Evolutionary conservation across 208 protist species (phyloP), one percentile per base, ranked within the genome.

Genomic region (Herpetomonas tarakana): DNA sequence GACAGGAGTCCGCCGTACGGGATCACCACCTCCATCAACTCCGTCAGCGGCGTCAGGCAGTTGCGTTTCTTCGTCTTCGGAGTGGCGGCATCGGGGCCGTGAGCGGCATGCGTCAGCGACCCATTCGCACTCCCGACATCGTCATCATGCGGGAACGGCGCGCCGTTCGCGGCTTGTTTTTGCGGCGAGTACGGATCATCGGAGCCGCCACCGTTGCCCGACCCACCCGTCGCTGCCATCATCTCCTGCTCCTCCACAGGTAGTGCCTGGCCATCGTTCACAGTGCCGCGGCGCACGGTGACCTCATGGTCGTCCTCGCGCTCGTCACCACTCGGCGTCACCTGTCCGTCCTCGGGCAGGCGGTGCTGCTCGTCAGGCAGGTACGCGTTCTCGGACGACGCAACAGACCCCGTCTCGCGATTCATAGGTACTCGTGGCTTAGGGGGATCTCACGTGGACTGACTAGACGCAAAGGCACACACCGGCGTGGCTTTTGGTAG

Each of bases 1-100:
- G 76, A 77, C 16, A 75, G 41, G 29, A 86, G 25, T 11, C 78
- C 77, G n/a, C 79, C 78, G 49, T 78, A 74, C 4, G 78, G 76
- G 18, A 83, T 52, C 2, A 83, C 27, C 27, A 26, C 41, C 35
- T 28, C 50, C 2, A 62, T 30, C 22, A 74, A 62, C 26, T 26
- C 21, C 25, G 27, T 24, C 28, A 26, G 27, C 38, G 30, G 27
- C 51, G 44, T 7, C 41, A 26, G 46, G 39, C 3, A 19, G 30
- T 16, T 39, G 27, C 2, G 7, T 29, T n/a, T 14, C 27, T 24
- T 21, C 25, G 19, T 26, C 28, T 25, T 1, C 45, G 19, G 31
- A 54, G n/a, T 18, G 35, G 35, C 6, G 35, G 35, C 9, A 14
- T 14, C 14, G 35, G 35, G 14, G 35, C 35, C 35, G 35, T 41